phyloP scores from a whole-genome alignment of 2,329 filamentous ascomycete genomes.

The Fusarium sp. region DNA sequence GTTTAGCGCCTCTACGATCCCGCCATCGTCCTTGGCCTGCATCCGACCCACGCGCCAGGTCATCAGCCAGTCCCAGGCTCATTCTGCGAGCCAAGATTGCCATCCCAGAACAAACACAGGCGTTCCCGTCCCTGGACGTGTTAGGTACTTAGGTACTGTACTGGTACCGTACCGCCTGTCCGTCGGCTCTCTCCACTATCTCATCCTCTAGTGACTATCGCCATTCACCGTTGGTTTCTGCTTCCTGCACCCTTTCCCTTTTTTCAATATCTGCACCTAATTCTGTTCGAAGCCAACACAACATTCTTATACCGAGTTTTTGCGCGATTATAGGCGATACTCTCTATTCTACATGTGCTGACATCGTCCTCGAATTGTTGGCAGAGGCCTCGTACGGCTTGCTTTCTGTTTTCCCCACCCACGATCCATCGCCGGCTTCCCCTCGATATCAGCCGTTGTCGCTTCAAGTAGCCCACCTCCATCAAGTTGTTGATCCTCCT shows the following conservation, averaged over 20 bases:
- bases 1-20: slow-evolving; percentile 45
- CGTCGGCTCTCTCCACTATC: slow-evolving; percentile 33
- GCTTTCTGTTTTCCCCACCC: slow-evolving; percentile 29
- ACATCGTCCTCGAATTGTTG: slow-evolving; percentile 32
- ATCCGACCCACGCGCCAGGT: slow-evolving; percentile 35
- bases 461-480: slow-evolving; percentile 14
- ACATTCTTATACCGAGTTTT: background rate
- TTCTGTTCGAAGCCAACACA: slow-evolving; percentile 1
- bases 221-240: slow-evolving; percentile 37
- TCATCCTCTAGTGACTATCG: slow-evolving; percentile 27
- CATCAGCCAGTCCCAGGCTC: slow-evolving; percentile 33
- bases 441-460: slow-evolving; percentile 34
- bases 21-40: slow-evolving; percentile 42
- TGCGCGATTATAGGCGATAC: slow-evolving; percentile 5
- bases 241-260: slow-evolving; percentile 32
- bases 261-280: slow-evolving; percentile 19
- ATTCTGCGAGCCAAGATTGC: slow-evolving; percentile 33
- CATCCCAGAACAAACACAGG: slow-evolving; percentile 34
- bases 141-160: background rate
- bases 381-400: slow-evolving; percentile 30
- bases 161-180: slow-evolving; percentile 32
- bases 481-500: slow-evolving; percentile 22
- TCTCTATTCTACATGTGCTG: slow-evolving; percentile 37
- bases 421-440: slow-evolving; percentile 27
- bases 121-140: slow-evolving; percentile 36